Base-by-base conservation (phyloP, 208 protist genomes). In the Crithidia mellificae region DNA sequence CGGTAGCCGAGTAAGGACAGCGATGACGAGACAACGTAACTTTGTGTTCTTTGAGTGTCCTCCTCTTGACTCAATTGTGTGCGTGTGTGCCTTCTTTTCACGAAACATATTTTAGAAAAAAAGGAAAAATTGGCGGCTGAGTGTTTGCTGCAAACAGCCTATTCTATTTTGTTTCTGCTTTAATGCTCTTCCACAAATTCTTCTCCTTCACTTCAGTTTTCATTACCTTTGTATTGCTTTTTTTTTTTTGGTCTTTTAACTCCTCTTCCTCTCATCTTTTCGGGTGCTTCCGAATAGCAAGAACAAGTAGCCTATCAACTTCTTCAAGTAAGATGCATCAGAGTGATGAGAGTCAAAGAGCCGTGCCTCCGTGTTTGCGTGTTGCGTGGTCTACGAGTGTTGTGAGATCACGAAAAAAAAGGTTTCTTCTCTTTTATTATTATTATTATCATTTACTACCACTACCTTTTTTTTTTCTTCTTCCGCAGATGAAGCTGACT, bases 271-370 rank as follows among this genome's bases (percentile, higher is more conserved):
- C 22, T 36, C 25, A 0, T 38, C 41, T 24, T 27, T 22, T n/a
- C n/a, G n/a, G n/a, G 41, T 62, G 12, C n/a, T 24, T 51, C 41
- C 19, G 56, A 62, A 62, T 51, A 38, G 56, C 25, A 62, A 62
- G 56, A 62, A 62, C 41, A 62, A 62, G 56, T 50, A 62, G 56
- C 56, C 56, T 62, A 51, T 50, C 38, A 62, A 62, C 56, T 62
- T 62, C 56, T 62, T 62, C 36, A 43, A 62, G 56, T 62, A 62
- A 32, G 41, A 38, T 5, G 34, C 11, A 11, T 11, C 30, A 24
- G 27, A 8, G 24, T 20, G 38, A 6, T 17, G 6, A 12, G 20
- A 17, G 6, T 7, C 12, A 17, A 51, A 34, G 17, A 61, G 22
- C 8, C 6, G 41, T 46, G 41, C 12, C 17, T 46, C 14, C 41